These are phyloP conservation scores for Gremmenia infestans DNA, from an alignment of 2,329 filamentous ascomycete species.

Conservation along the genomic window DNA sequence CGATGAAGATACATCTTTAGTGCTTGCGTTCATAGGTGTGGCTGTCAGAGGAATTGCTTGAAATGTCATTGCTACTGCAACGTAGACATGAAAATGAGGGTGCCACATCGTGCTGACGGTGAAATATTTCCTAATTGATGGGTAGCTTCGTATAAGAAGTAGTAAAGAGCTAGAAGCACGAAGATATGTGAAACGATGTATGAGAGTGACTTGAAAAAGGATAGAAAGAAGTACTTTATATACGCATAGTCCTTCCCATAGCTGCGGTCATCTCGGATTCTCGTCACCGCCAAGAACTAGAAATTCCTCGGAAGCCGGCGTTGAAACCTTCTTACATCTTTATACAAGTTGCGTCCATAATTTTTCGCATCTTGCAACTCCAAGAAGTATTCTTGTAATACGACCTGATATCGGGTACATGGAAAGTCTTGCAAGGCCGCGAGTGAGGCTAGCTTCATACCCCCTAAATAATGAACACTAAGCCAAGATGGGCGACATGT, in stretches of 20 bases:
- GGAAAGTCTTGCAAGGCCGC: slow-evolving; percentile 5
- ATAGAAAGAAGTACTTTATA: slow-evolving; percentile 6
- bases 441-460: slow-evolving; percentile 4
- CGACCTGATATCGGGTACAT: slow-evolving; percentile 4
- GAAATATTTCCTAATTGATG: slow-evolving; percentile 1
- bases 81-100: slow-evolving; percentile 4
- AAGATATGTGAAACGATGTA: slow-evolving; percentile 5
- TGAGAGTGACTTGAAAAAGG: slow-evolving; percentile 7
- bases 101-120: slow-evolving; percentile 7
- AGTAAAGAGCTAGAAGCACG: slow-evolving; percentile 6
- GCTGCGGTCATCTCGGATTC: slow-evolving; percentile 5
- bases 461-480: slow-evolving; percentile 3
- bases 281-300: slow-evolving; percentile 7
- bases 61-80: slow-evolving; percentile 4
- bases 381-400: slow-evolving; percentile 7
- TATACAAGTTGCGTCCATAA: slow-evolving; percentile 1
- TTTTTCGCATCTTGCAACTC: slow-evolving; percentile 11
- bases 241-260: background rate
- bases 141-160: slow-evolving; percentile 1
- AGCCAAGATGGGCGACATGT: slow-evolving; percentile 7
- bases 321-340: background rate
- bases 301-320: slow-evolving; percentile 6
- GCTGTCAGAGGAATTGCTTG: slow-evolving; percentile 11
- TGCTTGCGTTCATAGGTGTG: slow-evolving; percentile 6
- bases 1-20: slow-evolving; percentile 5